phyloP scores from a whole-genome alignment of 345 rosid genomes.

The Populus tremula region DNA sequence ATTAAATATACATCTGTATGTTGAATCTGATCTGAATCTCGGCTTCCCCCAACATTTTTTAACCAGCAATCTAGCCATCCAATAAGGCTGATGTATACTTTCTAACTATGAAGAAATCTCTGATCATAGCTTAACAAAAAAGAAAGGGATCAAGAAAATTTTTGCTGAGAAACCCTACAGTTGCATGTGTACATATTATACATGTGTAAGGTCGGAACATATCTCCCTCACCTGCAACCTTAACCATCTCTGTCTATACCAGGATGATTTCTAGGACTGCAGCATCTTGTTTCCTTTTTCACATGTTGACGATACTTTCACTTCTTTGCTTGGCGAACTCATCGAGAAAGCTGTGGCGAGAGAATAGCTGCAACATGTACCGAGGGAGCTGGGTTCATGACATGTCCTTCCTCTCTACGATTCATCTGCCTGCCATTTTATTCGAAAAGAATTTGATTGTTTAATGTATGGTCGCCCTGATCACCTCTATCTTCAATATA shows the following conservation, averaged over 20 bases:
- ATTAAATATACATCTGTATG: too few species aligned
- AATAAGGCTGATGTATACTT: too few species aligned
- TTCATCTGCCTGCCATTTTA: slow-evolving; percentile 60
- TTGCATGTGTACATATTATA: too few species aligned
- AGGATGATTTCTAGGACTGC: neutral
- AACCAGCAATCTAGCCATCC: too few species aligned
- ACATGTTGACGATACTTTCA: neutral
- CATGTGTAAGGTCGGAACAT: too few species aligned
- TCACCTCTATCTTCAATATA: slow-evolving; percentile 53
- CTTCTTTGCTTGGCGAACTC: slow-evolving; percentile 6
- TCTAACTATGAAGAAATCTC: too few species aligned
- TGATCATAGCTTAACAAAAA: too few species aligned
- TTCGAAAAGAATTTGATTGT: slow-evolving; percentile 83
- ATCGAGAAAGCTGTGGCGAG: neutral
- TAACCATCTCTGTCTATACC: neutral
- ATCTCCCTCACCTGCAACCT: too few species aligned
- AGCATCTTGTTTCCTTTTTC: neutral
- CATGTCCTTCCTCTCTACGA: slow-evolving; percentile 60
- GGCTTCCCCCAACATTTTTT: too few species aligned
- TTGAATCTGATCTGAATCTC: too few species aligned
- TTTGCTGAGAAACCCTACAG: too few species aligned
- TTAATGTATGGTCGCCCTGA: slow-evolving; percentile 78
- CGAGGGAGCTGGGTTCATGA: slow-evolving; percentile 78
- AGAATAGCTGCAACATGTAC: slow-evolving; percentile 45
- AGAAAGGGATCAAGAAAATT: too few species aligned